A percentile compares a stretch with the other conserved stretches of the same genome.
Evolutionary conservation across 371 early-diverging fungal genomes (phyloP).

Genomic region (Mucor plumbeus): DNA sequence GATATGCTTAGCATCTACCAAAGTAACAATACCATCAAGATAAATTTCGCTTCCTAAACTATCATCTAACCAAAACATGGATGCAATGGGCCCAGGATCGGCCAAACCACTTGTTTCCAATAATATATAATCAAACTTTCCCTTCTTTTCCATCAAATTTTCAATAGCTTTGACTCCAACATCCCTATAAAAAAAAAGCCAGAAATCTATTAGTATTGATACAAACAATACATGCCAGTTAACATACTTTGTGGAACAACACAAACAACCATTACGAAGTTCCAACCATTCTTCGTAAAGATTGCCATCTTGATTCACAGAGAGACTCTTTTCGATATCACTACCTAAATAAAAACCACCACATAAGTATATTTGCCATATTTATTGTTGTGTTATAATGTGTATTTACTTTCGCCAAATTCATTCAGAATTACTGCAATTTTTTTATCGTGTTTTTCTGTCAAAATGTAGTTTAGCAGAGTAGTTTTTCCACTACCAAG

Average conservation of each 20-base stretch:
- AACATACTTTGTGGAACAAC: slow-evolving; percentile 91
- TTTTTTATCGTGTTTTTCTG: slow-evolving; percentile 88
- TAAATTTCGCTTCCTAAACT: slow-evolving; percentile 87
- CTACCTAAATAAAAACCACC: slow-evolving; percentile 55
- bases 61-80: slow-evolving; percentile 98
- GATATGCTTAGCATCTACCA: slow-evolving; percentile 91
- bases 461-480: slow-evolving; percentile 87
- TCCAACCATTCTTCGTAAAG: slow-evolving; percentile 97
- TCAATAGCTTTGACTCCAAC: slow-evolving; percentile 95
- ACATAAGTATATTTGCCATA: neutral
- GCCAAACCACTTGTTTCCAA: slow-evolving; percentile 89
- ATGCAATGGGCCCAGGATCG: slow-evolving; percentile 91
- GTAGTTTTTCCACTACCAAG: slow-evolving; percentile 97
- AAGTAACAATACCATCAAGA: slow-evolving; percentile 92
- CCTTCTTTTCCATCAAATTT: slow-evolving; percentile 88
- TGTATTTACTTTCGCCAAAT: slow-evolving; percentile 72
- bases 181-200: slow-evolving; percentile 63
- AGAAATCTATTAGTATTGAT: neutral
- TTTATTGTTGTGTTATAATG: neutral
- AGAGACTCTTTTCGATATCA: slow-evolving; percentile 93
- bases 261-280: slow-evolving; percentile 94
- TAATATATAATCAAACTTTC: slow-evolving; percentile 92
- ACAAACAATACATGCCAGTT: slow-evolving; percentile 11
- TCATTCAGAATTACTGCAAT: slow-evolving; percentile 96
- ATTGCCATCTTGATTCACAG: slow-evolving; percentile 79